Base-by-base conservation (phyloP, 176 grass and related monocot genomes). In the Oryza coarctata region DNA sequence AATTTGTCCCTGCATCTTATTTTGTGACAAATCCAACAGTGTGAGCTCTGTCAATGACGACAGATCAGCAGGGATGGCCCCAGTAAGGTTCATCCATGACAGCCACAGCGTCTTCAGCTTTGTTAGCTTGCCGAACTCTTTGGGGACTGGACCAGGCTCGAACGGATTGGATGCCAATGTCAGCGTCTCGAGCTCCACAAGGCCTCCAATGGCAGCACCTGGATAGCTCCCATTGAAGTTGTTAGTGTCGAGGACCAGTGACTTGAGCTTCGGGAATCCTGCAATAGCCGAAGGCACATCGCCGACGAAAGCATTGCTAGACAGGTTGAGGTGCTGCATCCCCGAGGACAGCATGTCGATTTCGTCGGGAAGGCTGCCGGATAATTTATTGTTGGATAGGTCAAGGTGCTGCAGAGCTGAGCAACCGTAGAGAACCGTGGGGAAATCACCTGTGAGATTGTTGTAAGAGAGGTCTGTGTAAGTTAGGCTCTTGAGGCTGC, bases 201-300 rank as follows among this genome's bases (percentile, higher is more conserved):
- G 87, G 6, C 29, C 50, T 10, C 69, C 28, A 14, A 94, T 81
- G 28, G 83, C 92, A 1, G 18, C 4, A 0, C 52, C n/a, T 0
- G 92, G 89, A 15, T 91, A 91, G 8, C 62, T 83, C 12, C 83
- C 83, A 6, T 91, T 61, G 70, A 94, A 91, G n/a, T 63, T 28
- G 8, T 94, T 94, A 1, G 7, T 39, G 17, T 87, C 26, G 9
- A 94, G 81, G 0, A 40, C 1, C 17, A 91, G 30, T 0, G 58
- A 68, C 40, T 55, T 88, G 38, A 94, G 78, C 23, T 10, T 31
- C 15, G n/a, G 20, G 15, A 94, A 76, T 1, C 1, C 20, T 1
- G 9, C 80, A 2, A 91, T 82, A 0, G 68, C 79, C 10, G 3
- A 4, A 0, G 93, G 90, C 39, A 95, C 76, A 3, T 63, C 63